phyloP scores from a whole-genome alignment of 2,329 filamentous ascomycete genomes.

The Microdochium bolleyi region DNA sequence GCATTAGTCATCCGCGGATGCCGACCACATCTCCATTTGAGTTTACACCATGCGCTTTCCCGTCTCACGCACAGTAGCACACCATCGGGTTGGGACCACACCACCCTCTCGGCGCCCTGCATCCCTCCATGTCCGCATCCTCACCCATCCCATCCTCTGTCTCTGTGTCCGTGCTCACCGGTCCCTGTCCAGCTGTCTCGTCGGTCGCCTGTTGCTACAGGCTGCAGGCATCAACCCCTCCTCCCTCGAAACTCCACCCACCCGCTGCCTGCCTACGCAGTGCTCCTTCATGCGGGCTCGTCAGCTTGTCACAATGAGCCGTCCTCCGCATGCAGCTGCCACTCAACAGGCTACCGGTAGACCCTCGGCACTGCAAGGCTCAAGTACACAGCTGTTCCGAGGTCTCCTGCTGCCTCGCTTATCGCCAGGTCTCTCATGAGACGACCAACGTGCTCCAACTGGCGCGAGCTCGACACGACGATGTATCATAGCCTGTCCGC shows the following conservation, averaged over 20 bases:
- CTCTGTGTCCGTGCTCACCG: background rate
- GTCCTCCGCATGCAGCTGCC: background rate
- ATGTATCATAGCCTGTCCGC: too few relatives aligned
- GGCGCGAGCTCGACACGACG: too few relatives aligned
- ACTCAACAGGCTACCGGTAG: background rate
- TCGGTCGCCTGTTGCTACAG: background rate
- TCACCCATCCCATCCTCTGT: background rate
- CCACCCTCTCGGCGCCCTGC: background rate
- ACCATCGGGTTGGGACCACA: background rate
- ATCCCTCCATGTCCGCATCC: background rate
- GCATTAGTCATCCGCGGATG: background rate
- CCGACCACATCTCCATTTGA: background rate
- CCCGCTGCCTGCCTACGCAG: background rate
- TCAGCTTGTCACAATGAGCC: background rate
- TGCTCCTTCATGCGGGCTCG: background rate
- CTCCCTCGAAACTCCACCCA: background rate
- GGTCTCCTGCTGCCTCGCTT: background rate
- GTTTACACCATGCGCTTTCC: background rate
- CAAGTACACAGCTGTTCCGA: background rate
- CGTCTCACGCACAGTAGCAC: background rate
- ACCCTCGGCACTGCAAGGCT: background rate
- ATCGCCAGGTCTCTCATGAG: background rate
- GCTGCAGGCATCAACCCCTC: too few relatives aligned
- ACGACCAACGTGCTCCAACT: too few relatives aligned
- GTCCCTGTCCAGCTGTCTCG: background rate